phyloP scores from a whole-genome alignment of 1,139 yeast species.

The Petasospora fabianii region DNA sequence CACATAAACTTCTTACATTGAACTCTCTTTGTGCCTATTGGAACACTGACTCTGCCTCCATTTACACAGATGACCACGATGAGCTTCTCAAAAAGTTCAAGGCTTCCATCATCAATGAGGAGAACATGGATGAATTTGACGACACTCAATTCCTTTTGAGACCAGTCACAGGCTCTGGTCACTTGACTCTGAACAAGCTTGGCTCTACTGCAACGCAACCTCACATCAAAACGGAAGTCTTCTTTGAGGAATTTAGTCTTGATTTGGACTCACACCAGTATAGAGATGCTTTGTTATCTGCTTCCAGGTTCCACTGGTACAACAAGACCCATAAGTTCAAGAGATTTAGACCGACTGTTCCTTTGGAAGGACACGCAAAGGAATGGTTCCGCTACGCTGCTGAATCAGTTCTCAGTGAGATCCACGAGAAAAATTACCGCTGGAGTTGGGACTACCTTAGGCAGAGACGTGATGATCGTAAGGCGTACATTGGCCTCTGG shows the following conservation, averaged over 20 bases:
- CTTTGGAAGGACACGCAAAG: slow-evolving; percentile 64
- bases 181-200: slow-evolving; percentile 71
- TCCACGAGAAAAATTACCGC: slow-evolving; percentile 72
- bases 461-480: slow-evolving; percentile 68
- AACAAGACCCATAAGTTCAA: slow-evolving; percentile 73
- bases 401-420: slow-evolving; percentile 65
- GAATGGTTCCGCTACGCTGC: slow-evolving; percentile 86
- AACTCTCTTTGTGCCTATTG: slow-evolving; percentile 78
- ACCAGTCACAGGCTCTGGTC: slow-evolving; percentile 90
- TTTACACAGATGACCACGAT: slow-evolving; percentile 43
- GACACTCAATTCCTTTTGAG: slow-evolving; percentile 64
- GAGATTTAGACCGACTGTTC: slow-evolving; percentile 58
- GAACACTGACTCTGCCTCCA: slow-evolving; percentile 65
- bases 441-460: slow-evolving; percentile 90
- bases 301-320: slow-evolving; percentile 78
- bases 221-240: slow-evolving; percentile 69
- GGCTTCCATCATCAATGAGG: slow-evolving; percentile 32
- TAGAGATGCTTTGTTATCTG: slow-evolving; percentile 74
- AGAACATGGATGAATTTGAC: slow-evolving; percentile 26
- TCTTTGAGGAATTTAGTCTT: slow-evolving; percentile 84
- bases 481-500: slow-evolving; percentile 67
- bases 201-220: slow-evolving; percentile 71
- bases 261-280: slow-evolving; percentile 85
- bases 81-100: slow-evolving; percentile 43
- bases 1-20: slow-evolving; percentile 76